Evolutionary conservation across 176 grass and related monocot genomes (phyloP), one percentile per base, ranked within the genome.

Genomic region (Zizania latifolia): DNA sequence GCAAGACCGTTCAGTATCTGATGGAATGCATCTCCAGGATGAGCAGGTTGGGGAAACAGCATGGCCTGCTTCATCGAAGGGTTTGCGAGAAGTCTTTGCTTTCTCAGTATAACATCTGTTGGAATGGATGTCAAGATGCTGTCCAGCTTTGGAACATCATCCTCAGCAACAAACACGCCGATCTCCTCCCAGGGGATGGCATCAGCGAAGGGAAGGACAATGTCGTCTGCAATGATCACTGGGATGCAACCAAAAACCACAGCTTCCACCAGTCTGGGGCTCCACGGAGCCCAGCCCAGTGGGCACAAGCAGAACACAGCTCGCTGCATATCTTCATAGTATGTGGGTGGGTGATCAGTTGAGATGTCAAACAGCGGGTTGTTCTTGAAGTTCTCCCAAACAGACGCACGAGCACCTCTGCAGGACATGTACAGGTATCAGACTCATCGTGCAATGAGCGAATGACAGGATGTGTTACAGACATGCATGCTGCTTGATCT

Each of bases 341-440:
- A 97, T 0, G 90, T 93, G 0, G 86, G 84, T 10, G 94, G 94
- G 57, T 97, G 94, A 23, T 89, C 91, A 0, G 94, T 97, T 2
- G 94, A 97, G 81, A 97, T 92, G 88, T 97, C 94, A 17, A 97
- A 97, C 27, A 97, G 44, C 0, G 91, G 91, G 66, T 97, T 97
- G 88, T 91, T 85, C 84, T 97, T 97, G 78, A 97, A 97, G 78
- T 93, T 97, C 59, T 93, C 74, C 91, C 94, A 97, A 21, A 93
- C 88, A 33, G 91, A 92, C 0, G 91, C 88, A 77, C 94, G 94
- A 16, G 88, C 94, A 75, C 94, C 90, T 54, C 94, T 97, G 77
- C 4, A 81, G 32, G 15, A 83, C 34, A 78, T 12, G 45, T 8
- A 59, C 3, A 61, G 62, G 68, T 27, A 37, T 65, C 45, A 82